Conservation (phyloP, 306 rosid genomes). For the Delonix regia region DNA sequence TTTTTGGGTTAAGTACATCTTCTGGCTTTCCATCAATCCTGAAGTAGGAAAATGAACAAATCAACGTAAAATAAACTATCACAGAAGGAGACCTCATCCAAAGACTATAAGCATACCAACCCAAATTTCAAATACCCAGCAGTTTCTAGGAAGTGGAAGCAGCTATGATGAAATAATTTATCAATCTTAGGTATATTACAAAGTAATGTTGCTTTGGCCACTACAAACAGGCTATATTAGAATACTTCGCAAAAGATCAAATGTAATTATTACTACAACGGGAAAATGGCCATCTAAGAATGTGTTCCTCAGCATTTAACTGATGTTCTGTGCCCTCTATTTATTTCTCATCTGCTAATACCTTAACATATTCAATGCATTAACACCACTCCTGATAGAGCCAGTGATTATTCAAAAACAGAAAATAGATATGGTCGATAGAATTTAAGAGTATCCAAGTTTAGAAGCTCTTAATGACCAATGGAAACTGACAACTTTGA, state of each 20-base stretch:
- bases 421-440: neutral
- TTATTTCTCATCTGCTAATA: neutral
- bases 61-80: slow-evolving; percentile 19
- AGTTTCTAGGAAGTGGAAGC: neutral
- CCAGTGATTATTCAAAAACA: neutral
- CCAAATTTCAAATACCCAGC: slow-evolving; percentile 5
- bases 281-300: neutral
- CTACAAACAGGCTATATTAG: neutral
- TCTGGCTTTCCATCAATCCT: slow-evolving; percentile 97
- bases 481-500: neutral
- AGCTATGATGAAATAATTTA: neutral
- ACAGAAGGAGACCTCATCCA: neutral
- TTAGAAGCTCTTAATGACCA: slow-evolving; percentile 14
- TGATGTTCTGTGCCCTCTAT: neutral
- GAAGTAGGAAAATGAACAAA: slow-evolving; percentile 29
- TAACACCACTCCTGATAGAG: neutral
- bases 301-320: neutral
- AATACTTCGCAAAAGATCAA: neutral
- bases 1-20: slow-evolving; percentile 97
- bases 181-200: slow-evolving; percentile 4
- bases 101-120: neutral
- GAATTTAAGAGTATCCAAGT: neutral
- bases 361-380: neutral
- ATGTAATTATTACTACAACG: neutral
- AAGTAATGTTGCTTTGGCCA: neutral